phyloP scores from a whole-genome alignment of 306 rosid species.

The Quercus gilva region DNA sequence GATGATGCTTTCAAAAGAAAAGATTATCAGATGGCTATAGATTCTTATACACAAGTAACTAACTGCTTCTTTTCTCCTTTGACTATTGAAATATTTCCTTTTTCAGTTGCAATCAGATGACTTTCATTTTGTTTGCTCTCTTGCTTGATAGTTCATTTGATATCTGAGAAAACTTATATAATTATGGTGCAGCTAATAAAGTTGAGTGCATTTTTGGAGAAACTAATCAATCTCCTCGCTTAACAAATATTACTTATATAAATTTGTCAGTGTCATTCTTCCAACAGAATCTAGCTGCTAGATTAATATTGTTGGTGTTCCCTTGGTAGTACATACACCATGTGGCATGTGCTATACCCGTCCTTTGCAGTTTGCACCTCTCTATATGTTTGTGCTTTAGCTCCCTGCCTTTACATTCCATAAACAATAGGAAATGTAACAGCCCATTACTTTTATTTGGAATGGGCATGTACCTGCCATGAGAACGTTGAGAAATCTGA shows the following conservation, averaged over 20 bases:
- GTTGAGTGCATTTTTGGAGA: neutral
- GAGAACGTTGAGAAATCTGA: neutral
- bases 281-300: neutral
- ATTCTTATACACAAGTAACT: constrained; percentile 86
- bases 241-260: too few relatives aligned
- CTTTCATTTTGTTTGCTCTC: neutral
- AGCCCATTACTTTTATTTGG: neutral
- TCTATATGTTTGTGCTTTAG: too few relatives aligned
- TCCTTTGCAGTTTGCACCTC: too few relatives aligned
- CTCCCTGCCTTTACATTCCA: too few relatives aligned
- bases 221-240: neutral
- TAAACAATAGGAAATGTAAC: too few relatives aligned
- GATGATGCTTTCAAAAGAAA: constrained; percentile 75
- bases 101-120: constrained; percentile 2
- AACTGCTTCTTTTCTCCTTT: constrained; percentile 10
- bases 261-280: neutral
- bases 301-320: neutral
- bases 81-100: constrained; percentile 13
- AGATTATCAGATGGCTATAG: constrained; percentile 61
- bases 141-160: neutral
- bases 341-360: neutral
- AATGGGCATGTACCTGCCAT: neutral
- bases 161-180: neutral
- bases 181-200: neutral
- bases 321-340: neutral